Evolutionary conservation across 2,329 filamentous ascomycete species (phyloP), one percentile per base, ranked within the genome.

Genomic region (Diaporthe australafricana): DNA sequence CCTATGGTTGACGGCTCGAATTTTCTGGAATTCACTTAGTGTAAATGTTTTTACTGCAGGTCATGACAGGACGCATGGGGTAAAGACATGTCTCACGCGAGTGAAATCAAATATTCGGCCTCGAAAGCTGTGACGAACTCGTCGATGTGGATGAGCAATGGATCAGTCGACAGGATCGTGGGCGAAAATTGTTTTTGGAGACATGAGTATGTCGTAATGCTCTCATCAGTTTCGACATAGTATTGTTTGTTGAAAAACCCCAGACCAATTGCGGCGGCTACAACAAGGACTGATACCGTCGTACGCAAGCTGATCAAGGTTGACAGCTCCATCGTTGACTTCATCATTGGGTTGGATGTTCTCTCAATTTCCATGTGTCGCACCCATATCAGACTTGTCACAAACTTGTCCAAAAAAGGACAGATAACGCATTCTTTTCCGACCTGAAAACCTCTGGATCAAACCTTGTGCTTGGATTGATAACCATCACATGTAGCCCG

Each of bases 111-210:
- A 45, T 62, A 62, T 16, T 62, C 56, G 7, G 56, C 56, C 8
- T 62, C 56, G 16, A 62, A 62, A 30, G 22, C 11, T 12, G 56
- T 62, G 38, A 62, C 56, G n/a, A 62, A 62, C 56, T 62, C 38
- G 17, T 62, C 56, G 16, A 62, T 62, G 25, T 62, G 56, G 16
- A 62, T 62, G 25, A 62, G 56, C 9, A 62, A 30, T 11, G 40
- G 56, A 11, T 62, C 40, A 16, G 56, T 22, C 17, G 56, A 47
- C 25, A 62, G 56, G 25, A 62, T 45, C 25, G 32, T 45, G 17
- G 56, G 25, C 25, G 8, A 2, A 9, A 47, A 62, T 30, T 8
- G 25, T 32, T 62, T 45, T 11, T 11, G 56, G 27, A 32, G 25
- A 20, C 56, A 62, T 32, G 3, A 2, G 40, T 62, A 47, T 1